Base-by-base conservation (phyloP, 768 basidiomycete species). In the Russula abietina region DNA sequence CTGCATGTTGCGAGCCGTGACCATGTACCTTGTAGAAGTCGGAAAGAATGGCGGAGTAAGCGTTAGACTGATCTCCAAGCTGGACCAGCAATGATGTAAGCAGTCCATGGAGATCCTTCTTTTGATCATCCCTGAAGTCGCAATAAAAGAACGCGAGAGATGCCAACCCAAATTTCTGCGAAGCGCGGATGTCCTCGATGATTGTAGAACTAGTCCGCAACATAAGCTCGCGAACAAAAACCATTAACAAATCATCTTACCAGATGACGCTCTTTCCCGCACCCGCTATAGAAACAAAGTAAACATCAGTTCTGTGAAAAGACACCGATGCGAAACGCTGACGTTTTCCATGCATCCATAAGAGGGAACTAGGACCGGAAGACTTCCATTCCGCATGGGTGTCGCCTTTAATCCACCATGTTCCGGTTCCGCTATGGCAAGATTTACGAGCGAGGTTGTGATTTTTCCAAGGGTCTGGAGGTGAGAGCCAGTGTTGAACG, bases 261-360 rank as follows among this genome's bases (percentile, higher is more conserved):
- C 33, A 49, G 12, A 61, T 36, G 19, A 61, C 28, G 12, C 19
- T 55, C 36, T 61, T 61, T 19, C 60, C 60, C 1, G 53, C 43
- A 11, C 53, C 60, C 26, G 60, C 60, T 55, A 22, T 9, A 28
- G 12, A 38, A 8, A 19, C 36, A 17, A 17, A 36, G 32, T 19
- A 33, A 16, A 5, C 2, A 7, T 55, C 46, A 61, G 38, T 12
- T 4, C 10, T 8, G 14, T 5, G 7, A 26, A 11, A 5, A 1
- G 14, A 11, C 10, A 61, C 7, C 4, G 11, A 28, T 14, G 36
- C 6, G 10, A 50, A 10, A 49, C 39, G 19, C 45, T 17, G 6
- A 61, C 60, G 54, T 30, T 61, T 61, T n/a, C 60, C 60, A 14
- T 48, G 28, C 1, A 61, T 48, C 60, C 60, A 61, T n/a, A 61